Evolutionary conservation across 345 rosid genomes (phyloP).

Genomic region (Kernera saxatilis): DNA sequence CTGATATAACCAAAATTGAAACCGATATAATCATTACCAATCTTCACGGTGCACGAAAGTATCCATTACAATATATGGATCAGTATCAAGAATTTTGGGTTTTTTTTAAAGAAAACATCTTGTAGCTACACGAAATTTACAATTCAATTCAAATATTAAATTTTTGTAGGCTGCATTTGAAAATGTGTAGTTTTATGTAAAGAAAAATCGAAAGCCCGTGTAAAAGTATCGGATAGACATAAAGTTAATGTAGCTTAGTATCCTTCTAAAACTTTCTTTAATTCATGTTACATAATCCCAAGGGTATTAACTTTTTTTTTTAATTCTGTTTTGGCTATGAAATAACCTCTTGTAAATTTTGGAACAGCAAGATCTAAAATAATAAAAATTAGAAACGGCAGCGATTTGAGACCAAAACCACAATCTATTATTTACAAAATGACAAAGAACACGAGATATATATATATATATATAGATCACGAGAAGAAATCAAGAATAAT

Average conservation of each 20-base stretch:
- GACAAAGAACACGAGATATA: background rate
- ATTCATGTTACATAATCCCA: background rate
- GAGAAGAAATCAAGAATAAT: background rate
- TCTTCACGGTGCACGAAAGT: no score
- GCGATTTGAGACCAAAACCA: background rate
- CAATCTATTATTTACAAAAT: constrained; percentile 8
- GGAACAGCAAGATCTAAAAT: background rate
- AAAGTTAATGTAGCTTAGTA: no score
- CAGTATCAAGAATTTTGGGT: no score
- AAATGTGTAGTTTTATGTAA: no score
- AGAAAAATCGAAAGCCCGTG: no score
- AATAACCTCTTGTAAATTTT: background rate
- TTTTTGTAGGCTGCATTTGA: background rate
- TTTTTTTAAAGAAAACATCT: no score
- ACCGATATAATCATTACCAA: no score
- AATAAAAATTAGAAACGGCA: background rate
- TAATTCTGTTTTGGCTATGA: background rate
- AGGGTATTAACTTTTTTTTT: background rate
- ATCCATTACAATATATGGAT: no score
- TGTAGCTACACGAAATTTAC: background rate
- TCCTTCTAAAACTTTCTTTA: no score
- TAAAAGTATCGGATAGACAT: no score
- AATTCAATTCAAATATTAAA: background rate
- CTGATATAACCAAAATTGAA: no score
- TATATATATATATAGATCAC: background rate